Base-by-base conservation (phyloP, 805 yeast genomes). In the Suhomyces faveliae region DNA sequence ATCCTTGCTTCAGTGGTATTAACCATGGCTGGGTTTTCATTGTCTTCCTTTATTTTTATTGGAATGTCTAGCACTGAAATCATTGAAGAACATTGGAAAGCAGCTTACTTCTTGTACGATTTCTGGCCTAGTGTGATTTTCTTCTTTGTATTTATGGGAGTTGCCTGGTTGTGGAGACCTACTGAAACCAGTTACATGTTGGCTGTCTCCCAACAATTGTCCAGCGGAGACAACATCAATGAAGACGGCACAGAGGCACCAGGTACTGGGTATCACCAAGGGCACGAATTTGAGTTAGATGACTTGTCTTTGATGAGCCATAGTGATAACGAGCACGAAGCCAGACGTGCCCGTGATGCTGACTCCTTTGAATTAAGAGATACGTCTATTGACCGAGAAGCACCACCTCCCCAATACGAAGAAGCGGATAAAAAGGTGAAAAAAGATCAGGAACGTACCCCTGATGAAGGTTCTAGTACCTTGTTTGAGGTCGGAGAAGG, bases 91-190 rank as follows among this genome's bases (percentile, higher is more conserved):
- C 85, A 88, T 63, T 94, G 99, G 99, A 88, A 91, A 68, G 80
- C 89, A 40, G 81, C 95, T 60, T 91, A 89, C 73, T 89, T 94
- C 59, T 68, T 89, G 46, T 78, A 85, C 40, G 97, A 92, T 58
- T 95, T 96, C 72, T 91, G 98, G 97, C 96, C 97, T 35, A 84
- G 96, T 42, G 78, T 89, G 42, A 85, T 90, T 11, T 94, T 89
- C 70, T 89, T 87, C 61, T 68, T 84, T 42, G 91, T 91, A 33
- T 91, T 94, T 64, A 79, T 85, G 58, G 80, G 90, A 8, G 77
- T 94, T 53, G 88, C 96, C 4, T 81, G 90, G 73, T 80, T 94
- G 53, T 94, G 99, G 99, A 85, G 99, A 67, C 99, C 99, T 46
- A 92, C 97, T 0, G 94, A 87, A 57, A 89, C 96, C 35, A 90